Evolutionary conservation across 2,329 filamentous ascomycete genomes (phyloP).

Genomic region (Beauveria bassiana): DNA sequence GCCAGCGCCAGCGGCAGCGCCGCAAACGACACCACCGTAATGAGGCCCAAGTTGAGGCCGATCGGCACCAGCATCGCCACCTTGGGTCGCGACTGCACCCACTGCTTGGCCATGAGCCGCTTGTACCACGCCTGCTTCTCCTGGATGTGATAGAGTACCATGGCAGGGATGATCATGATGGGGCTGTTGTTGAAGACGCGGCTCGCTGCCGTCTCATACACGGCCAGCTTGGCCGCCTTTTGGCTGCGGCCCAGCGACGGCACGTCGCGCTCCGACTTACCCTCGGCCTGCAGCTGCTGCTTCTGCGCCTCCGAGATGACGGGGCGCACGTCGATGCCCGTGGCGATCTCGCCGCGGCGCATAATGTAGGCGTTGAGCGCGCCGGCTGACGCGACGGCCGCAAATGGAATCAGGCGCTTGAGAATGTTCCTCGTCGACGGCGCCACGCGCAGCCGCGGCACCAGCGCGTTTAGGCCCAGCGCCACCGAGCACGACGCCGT

Average conservation of each 20-base stretch:
- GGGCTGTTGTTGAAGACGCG: slow-evolving; percentile 90
- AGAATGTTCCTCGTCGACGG: slow-evolving; percentile 71
- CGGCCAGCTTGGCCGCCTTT: slow-evolving; percentile 80
- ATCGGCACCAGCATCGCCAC: slow-evolving; percentile 48
- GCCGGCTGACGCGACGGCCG: slow-evolving; percentile 85
- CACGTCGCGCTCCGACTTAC: slow-evolving; percentile 57
- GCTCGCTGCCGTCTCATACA: slow-evolving; percentile 85
- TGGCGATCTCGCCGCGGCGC: slow-evolving; percentile 90
- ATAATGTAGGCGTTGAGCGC: slow-evolving; percentile 95
- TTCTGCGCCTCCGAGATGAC: slow-evolving; percentile 66
- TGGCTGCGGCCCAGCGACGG: slow-evolving; percentile 76
- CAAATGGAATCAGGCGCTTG: slow-evolving; percentile 86
- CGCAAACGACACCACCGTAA: slow-evolving; percentile 78
- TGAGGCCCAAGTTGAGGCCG: slow-evolving; percentile 80
- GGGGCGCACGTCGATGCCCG: slow-evolving; percentile 88
- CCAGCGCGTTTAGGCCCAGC: slow-evolving; percentile 80
- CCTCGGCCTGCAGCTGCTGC: slow-evolving; percentile 43
- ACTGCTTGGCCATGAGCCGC: slow-evolving; percentile 53
- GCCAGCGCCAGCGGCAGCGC: slow-evolving; percentile 84
- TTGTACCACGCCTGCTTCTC: slow-evolving; percentile 32
- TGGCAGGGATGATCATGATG: slow-evolving; percentile 91
- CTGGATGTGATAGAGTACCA: slow-evolving; percentile 80
- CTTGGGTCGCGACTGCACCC: slow-evolving; percentile 69
- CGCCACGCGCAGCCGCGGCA: slow-evolving; percentile 75
- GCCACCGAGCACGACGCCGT: slow-evolving; percentile 90